Conservation (phyloP, 306 rosid genomes). For the Amphicarpaea edgeworthii region DNA sequence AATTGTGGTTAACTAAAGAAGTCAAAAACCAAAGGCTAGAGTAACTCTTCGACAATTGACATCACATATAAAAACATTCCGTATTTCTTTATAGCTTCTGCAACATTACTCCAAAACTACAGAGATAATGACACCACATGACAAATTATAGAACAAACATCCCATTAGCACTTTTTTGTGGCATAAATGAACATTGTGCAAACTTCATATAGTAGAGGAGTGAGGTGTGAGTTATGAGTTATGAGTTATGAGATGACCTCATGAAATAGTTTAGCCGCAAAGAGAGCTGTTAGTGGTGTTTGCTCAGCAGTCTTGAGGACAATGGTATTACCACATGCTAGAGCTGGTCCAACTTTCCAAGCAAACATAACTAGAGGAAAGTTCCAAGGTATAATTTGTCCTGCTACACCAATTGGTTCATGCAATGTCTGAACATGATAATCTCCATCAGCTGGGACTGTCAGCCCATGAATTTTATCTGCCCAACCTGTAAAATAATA, state of each 20-base stretch:
- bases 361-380: slow-evolving; percentile 93
- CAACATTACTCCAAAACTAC: not conserved
- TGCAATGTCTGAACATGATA: slow-evolving; percentile 86
- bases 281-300: slow-evolving; percentile 89
- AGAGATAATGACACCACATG: not conserved
- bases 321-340: slow-evolving; percentile 86
- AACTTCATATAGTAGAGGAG: not conserved
- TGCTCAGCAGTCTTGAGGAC: slow-evolving; percentile 57
- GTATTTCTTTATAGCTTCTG: not conserved
- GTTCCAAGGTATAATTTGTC: slow-evolving; percentile 94
- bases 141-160: not conserved
- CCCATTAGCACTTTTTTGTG: not conserved
- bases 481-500: slow-evolving; percentile 77
- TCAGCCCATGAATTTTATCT: slow-evolving; percentile 94
- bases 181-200: not conserved
- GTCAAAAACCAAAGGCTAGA: slow-evolving; percentile 9
- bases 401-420: slow-evolving; percentile 96
- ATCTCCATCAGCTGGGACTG: slow-evolving; percentile 89
- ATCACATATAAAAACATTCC: not conserved
- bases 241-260: slow-evolving; percentile 61
- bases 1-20: slow-evolving; percentile 25
- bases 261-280: slow-evolving; percentile 69
- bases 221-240: not conserved
- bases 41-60: slow-evolving; percentile 13
- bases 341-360: slow-evolving; percentile 98